Evolutionary conservation across 805 yeast species (phyloP), one percentile per base, ranked within the genome.

Genomic region (Saturnispora diversa): DNA sequence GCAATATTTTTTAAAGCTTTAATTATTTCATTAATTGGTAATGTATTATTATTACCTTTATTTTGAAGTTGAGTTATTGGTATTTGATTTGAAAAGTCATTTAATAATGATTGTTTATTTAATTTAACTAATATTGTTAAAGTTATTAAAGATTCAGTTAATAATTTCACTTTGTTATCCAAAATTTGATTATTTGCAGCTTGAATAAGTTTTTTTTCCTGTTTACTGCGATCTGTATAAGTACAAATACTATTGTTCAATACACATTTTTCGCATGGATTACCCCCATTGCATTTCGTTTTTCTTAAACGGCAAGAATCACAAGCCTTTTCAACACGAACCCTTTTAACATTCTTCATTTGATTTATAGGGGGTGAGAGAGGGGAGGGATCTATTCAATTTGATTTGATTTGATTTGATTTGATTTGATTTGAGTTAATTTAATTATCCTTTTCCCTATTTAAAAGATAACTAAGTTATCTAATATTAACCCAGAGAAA

Each of bases 321-420:
- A 48, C 83, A 76, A 5, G 82, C 82, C 48, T 75, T 76, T n/a
- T 78, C 78, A 4, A 76, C 81, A 45, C 83, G 23, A 11, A 28
- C 22, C 11, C 42, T 19, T 21, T 39, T 39, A n/a, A 13, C 26
- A 23, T 21, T 13, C 17, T 21, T 32, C 9, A n/a, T n/a, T n/a
- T n/a, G n/a, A n/a, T n/a, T n/a, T n/a, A n/a, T n/a, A n/a, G n/a
- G n/a, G n/a, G n/a, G n/a, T n/a, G n/a, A n/a, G n/a, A n/a, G n/a
- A n/a, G n/a, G n/a, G n/a, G n/a, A n/a, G n/a, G n/a, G n/a, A n/a
- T n/a, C n/a, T n/a, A n/a, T n/a, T n/a, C n/a, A n/a, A n/a, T n/a
- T n/a, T n/a, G n/a, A n/a, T n/a, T n/a, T n/a, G n/a, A n/a, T n/a
- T n/a, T n/a, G n/a, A n/a, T n/a, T n/a, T n/a, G n/a, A n/a, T n/a